Base-by-base conservation (phyloP, 305 asterid species). In the Plantago coronopus region DNA sequence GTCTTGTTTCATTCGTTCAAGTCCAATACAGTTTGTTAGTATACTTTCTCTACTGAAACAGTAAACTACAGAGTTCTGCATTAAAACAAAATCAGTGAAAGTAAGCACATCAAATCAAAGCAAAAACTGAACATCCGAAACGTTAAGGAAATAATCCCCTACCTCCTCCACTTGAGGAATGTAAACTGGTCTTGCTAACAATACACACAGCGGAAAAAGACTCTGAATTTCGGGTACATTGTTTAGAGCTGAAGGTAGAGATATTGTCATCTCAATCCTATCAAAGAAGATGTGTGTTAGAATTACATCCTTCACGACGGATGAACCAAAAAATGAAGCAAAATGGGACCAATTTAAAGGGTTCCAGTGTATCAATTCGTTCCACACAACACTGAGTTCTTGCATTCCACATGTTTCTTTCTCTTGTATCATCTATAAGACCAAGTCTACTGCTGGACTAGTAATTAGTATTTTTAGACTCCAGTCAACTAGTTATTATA, bases 221-320 rank as follows among this genome's bases (percentile, higher is more conserved):
- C 70, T 81, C 69, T 77, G 95, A 73, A 76, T 73, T 71, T 76
- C 88, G 58, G 81, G 59, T 22, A 76, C 95, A 70, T 78, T 81
- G 74, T 86, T 84, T 62, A 79, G 81, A 74, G 85, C 72, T 64
- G 84, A 76, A 10, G 91, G 89, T 54, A 87, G 74, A 66, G 95
- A 82, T 58, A 94, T 68, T 57, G 89, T 69, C 95, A 94, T 75
- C 80, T 84, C 84, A 65, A 94, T 87, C 95, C 97, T 94, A 50
- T 65, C 49, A 63, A 69, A 27, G 46, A 48, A 44, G 54, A 61
- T 58, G 12, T 43, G 15, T 18, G 20, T 40, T 34, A 57, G 57
- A 65, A 56, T 42, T 46, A 44, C 42, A 57, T 57, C 65, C 70
- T 69, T 59, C 37, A 56, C 47, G 56, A 40, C 17, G 27, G 17